Conservation (phyloP, 2,329 filamentous ascomycete genomes). For the Fusarium equiseti region DNA sequence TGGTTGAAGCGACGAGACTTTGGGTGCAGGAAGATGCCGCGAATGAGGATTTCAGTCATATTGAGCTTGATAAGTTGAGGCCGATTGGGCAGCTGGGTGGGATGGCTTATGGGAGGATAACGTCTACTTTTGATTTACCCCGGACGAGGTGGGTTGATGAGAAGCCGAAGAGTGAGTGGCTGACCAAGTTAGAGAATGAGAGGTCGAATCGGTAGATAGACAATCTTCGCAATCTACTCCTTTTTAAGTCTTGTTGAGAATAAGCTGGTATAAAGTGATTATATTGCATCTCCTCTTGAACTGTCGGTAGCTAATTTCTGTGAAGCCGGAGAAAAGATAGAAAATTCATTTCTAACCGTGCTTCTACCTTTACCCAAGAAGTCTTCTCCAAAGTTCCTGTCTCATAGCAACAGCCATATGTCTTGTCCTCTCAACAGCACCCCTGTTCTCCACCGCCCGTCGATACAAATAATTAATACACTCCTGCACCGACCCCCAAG, state of each 20-base stretch:
- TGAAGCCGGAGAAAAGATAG: too few relatives aligned
- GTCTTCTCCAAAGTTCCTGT: constrained; percentile 46
- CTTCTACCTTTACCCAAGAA: constrained; percentile 31
- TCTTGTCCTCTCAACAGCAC: constrained; percentile 51
- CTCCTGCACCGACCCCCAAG: constrained; percentile 55
- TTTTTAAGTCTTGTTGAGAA: too few relatives aligned
- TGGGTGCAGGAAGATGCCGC: constrained; percentile 92
- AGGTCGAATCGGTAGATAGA: neutral
- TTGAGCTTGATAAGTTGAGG: constrained; percentile 81
- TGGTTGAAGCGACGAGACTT: constrained; percentile 87
- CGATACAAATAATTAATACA: constrained; percentile 55
- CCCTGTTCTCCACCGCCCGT: constrained; percentile 55
- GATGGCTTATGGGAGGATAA: constrained; percentile 82
- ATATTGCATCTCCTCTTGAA: too few relatives aligned
- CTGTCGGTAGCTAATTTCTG: too few relatives aligned
- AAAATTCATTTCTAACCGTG: neutral
- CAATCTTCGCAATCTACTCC: too few relatives aligned
- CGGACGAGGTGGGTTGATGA: constrained; percentile 16
- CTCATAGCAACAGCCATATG: constrained; percentile 49
- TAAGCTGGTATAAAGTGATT: too few relatives aligned
- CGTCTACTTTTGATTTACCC: constrained; percentile 78
- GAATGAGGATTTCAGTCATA: constrained; percentile 77
- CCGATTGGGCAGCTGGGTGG: constrained; percentile 87
- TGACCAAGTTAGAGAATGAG: neutral
- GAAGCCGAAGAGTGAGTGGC: neutral